phyloP scores from a whole-genome alignment of 1,284 basidiomycete species.

The Cryptococcus wingfieldii region DNA sequence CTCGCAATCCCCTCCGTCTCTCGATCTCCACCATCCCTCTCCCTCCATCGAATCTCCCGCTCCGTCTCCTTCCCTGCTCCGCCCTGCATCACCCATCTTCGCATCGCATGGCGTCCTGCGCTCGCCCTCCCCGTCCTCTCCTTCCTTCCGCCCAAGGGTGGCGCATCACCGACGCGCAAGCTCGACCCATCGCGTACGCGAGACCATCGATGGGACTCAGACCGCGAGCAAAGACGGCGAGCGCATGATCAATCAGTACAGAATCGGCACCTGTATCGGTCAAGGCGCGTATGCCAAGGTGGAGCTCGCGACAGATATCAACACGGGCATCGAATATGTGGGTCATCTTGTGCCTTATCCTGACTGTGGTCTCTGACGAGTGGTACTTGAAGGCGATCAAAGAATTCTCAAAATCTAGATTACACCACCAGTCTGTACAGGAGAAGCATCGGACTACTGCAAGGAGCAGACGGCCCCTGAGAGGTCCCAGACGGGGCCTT shows the following conservation, averaged over 20 bases:
- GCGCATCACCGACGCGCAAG: slow-evolving; percentile 32
- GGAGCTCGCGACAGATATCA: slow-evolving; percentile 45
- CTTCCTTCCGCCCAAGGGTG: slow-evolving; percentile 18
- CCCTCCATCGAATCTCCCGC: slow-evolving; percentile 1
- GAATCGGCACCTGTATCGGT: slow-evolving; percentile 45
- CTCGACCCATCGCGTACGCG: slow-evolving; percentile 43
- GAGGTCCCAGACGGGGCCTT: not conserved
- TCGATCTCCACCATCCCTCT: not conserved
- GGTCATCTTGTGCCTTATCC: slow-evolving; percentile 9
- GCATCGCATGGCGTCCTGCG: not conserved
- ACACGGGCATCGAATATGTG: slow-evolving; percentile 47
- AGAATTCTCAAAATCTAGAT: slow-evolving; percentile 49
- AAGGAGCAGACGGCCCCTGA: slow-evolving; percentile 5
- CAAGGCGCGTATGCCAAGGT: slow-evolving; percentile 49
- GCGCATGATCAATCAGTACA: slow-evolving; percentile 49
- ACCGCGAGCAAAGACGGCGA: slow-evolving; percentile 38
- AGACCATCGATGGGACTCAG: slow-evolving; percentile 44
- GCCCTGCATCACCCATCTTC: slow-evolving; percentile 7
- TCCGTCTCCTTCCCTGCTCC: slow-evolving; percentile 4
- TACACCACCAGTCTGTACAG: slow-evolving; percentile 38
- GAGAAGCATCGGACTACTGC: slow-evolving; percentile 29
- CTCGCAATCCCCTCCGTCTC: not conserved
- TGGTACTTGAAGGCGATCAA: slow-evolving; percentile 42
- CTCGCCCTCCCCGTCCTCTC: slow-evolving; percentile 26
- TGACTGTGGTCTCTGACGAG: too few species aligned